A percentile compares a stretch with the other conserved stretches of the same genome.
Evolutionary conservation across 2,329 filamentous ascomycete genomes (phyloP).

Genomic region (Trichoderma gracile): DNA sequence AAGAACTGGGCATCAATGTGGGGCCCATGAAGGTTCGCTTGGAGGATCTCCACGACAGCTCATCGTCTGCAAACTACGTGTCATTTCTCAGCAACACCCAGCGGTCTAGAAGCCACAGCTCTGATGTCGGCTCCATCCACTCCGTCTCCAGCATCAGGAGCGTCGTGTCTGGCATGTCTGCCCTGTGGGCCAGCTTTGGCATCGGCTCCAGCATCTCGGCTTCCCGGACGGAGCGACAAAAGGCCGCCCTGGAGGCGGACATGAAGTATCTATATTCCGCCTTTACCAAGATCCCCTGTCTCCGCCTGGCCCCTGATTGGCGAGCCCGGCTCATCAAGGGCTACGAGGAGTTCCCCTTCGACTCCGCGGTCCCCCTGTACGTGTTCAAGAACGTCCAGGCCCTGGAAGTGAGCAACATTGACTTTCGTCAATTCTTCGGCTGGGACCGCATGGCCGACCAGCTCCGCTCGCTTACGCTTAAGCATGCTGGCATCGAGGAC

Average conservation of each 20-base stretch:
- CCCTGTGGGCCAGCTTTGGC: conserved; percentile 86
- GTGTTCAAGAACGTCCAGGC: conserved; percentile 96
- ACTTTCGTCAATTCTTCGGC: conserved; percentile 95
- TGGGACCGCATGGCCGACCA: conserved; percentile 96
- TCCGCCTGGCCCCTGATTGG: conserved; percentile 89
- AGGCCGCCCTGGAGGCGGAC: conserved; percentile 80
- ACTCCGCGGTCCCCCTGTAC: conserved; percentile 93
- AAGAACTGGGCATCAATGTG: conserved; percentile 85
- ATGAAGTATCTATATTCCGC: conserved; percentile 96
- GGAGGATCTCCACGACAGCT: conserved; percentile 89
- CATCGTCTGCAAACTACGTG: conserved; percentile 86
- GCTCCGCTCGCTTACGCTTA: conserved; percentile 83
- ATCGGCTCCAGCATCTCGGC: conserved; percentile 76
- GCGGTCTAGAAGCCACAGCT: conserved; percentile 73
- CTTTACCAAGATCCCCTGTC: conserved; percentile 95
- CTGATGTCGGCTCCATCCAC: conserved; percentile 87
- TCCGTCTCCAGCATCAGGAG: conserved; percentile 96
- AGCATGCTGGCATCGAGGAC: conserved; percentile 84
- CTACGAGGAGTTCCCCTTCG: conserved; percentile 97
- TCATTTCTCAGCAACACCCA: conserved; percentile 84
- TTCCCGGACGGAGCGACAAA: conserved; percentile 85
- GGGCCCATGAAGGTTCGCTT: conserved; percentile 95
- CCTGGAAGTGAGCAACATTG: conserved; percentile 90
- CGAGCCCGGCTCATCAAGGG: conserved; percentile 85
- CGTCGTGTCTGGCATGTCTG: conserved; percentile 95